These are phyloP conservation scores for Nannochloropsis salina DNA, from an alignment of 108 stramenopile genomes.

Conservation along the genomic window DNA sequence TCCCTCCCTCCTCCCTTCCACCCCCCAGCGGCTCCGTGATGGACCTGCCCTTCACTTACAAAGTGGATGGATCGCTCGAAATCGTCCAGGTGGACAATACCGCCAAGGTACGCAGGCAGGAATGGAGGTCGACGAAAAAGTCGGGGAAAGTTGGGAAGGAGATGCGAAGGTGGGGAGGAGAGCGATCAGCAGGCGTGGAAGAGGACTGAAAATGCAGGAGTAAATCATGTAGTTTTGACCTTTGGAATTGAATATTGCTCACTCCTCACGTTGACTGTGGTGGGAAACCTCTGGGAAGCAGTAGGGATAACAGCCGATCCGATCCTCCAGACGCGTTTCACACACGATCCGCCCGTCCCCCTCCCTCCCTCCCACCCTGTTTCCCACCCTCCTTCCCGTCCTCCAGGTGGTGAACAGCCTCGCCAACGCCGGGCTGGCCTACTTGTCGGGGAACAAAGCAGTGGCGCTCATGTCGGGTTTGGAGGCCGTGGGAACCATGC, in stretches of 20 bases:
- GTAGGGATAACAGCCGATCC: no score
- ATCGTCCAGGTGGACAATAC: constrained; percentile 12
- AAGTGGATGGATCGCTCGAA: not conserved
- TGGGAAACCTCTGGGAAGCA: no score
- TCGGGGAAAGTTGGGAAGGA: no score
- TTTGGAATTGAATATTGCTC: no score
- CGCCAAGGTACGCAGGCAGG: not conserved
- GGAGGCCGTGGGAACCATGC: not conserved
- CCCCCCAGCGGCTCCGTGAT: not conserved
- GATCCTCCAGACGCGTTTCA: no score
- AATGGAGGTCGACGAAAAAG: no score
- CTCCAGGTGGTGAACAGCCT: not conserved
- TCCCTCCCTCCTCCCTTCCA: not conserved
- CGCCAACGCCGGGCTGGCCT: not conserved
- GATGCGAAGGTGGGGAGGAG: no score
- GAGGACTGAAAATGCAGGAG: no score
- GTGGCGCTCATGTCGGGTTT: not conserved
- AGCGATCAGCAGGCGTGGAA: not conserved
- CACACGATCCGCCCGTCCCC: not conserved
- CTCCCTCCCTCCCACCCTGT: not conserved
- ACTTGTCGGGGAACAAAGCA: not conserved
- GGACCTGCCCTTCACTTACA: not conserved
- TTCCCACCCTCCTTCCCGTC: not conserved
- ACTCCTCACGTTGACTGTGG: no score
- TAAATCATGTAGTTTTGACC: no score